Conservation (phyloP, 1,284 basidiomycete genomes). For the Ceratobasidium papillatum region DNA sequence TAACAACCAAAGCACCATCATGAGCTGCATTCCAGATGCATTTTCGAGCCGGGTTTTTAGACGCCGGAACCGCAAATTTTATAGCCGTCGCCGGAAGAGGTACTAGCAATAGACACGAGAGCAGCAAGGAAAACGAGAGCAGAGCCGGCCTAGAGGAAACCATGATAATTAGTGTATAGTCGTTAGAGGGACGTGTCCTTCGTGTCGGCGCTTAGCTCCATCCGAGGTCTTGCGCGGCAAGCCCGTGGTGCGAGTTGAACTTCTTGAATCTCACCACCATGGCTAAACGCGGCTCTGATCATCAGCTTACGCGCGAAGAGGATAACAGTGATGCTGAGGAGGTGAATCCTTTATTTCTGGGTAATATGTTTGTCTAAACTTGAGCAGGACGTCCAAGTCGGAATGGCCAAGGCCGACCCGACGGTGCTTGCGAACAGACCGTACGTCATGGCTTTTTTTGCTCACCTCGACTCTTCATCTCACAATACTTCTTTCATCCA, state of each 20-base stretch:
- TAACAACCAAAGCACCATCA: constrained; percentile 85
- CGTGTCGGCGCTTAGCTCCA: background rate
- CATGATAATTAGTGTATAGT: constrained; percentile 17
- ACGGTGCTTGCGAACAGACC: constrained; percentile 22
- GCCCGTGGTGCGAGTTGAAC: constrained; percentile 15
- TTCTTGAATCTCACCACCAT: constrained; percentile 1
- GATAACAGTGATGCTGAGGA: constrained; percentile 27
- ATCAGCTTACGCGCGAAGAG: constrained; percentile 30
- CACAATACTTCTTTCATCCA: background rate
- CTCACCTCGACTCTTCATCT: background rate
- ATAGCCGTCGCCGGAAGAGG: constrained; percentile 60
- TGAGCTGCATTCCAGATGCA: constrained; percentile 97
- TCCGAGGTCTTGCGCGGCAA: constrained; percentile 15
- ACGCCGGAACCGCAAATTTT: constrained; percentile 81
- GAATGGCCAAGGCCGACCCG: constrained; percentile 31
- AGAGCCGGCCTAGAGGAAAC: constrained; percentile 1
- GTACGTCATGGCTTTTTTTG: constrained; percentile 10
- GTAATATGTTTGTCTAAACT: background rate
- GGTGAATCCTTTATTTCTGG: background rate
- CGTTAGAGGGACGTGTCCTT: constrained; percentile 28
- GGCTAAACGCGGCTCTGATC: constrained; percentile 31
- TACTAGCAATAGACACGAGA: constrained; percentile 7
- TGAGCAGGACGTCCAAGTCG: constrained; percentile 21
- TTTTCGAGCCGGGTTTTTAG: constrained; percentile 73
- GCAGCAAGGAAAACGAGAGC: constrained; percentile 14